Evolutionary conservation across 345 rosid species (phyloP).

Genomic region (Aquilaria yunnanensis): DNA sequence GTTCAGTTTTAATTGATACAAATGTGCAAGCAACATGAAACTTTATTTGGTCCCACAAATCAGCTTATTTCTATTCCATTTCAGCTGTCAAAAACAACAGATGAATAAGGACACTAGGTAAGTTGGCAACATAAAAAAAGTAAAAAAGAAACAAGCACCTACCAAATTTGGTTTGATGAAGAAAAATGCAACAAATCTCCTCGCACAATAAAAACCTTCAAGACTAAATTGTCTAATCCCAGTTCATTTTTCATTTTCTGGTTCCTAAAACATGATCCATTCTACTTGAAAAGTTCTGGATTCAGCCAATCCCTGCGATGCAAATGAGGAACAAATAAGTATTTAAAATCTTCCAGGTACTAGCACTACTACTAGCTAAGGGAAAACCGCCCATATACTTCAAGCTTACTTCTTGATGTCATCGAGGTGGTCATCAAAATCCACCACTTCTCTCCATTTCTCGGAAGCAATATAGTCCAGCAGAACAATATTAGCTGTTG

Average conservation of each 20-base stretch:
- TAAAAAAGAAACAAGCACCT: too few species aligned
- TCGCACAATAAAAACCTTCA: not conserved
- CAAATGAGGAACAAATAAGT: not conserved
- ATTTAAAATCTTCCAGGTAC: not conserved
- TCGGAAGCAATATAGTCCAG: slow-evolving; percentile 63
- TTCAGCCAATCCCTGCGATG: slow-evolving; percentile 90
- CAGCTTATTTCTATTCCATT: too few species aligned
- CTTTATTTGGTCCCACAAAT: too few species aligned
- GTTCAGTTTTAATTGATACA: too few species aligned
- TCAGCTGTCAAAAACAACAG: too few species aligned
- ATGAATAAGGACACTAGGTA: too few species aligned
- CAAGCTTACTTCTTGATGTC: slow-evolving; percentile 69
- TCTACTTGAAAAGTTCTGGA: slow-evolving; percentile 74
- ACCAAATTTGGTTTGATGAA: too few species aligned
- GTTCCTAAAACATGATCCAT: not conserved
- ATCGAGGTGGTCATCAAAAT: slow-evolving; percentile 94
- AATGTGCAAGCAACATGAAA: too few species aligned
- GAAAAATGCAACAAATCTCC: not conserved
- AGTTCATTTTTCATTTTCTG: slow-evolving; percentile 2
- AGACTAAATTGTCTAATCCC: not conserved
- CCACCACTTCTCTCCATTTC: slow-evolving; percentile 80
- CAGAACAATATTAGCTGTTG: slow-evolving; percentile 67
- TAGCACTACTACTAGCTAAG: not conserved
- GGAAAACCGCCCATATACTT: not conserved
- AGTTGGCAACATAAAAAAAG: too few species aligned